Conservation (phyloP, 108 stramenopile genomes). For the Fragilaria radians region DNA sequence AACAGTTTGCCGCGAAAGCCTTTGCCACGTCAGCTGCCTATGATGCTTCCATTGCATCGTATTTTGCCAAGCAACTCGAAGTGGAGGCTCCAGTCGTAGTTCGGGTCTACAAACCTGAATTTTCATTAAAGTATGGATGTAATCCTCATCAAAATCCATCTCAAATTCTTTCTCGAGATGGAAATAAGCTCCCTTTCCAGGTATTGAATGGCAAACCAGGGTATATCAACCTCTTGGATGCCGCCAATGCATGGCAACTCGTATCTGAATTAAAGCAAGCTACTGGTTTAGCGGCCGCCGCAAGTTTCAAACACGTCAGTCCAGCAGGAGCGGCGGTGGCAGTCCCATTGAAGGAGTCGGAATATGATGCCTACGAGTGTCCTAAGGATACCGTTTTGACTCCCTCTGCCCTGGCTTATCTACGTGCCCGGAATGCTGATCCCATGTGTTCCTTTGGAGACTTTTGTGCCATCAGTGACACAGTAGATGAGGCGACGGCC, state of each 20-base stretch:
- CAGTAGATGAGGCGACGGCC: constrained; percentile 97
- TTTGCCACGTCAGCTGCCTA: constrained; percentile 90
- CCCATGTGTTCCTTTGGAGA: constrained; percentile 99
- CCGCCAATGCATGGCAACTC: constrained; percentile 96
- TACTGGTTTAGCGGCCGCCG: constrained; percentile 90
- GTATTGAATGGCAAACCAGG: constrained; percentile 93
- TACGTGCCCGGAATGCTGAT: constrained; percentile 97
- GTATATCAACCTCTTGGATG: constrained; percentile 98
- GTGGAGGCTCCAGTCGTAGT: constrained; percentile 52
- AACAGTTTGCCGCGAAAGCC: constrained; percentile 83
- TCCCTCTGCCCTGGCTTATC: constrained; percentile 90
- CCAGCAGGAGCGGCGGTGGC: constrained; percentile 97
- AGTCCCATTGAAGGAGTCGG: constrained; percentile 84
- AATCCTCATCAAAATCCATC: constrained; percentile 98
- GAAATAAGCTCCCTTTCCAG: constrained; percentile 76
- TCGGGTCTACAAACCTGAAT: constrained; percentile 85
- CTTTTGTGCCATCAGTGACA: constrained; percentile 92
- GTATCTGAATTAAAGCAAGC: constrained; percentile 89
- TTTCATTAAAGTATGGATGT: constrained; percentile 93
- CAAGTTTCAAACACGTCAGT: constrained; percentile 97
- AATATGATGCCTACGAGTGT: constrained; percentile 86
- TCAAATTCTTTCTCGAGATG: constrained; percentile 70
- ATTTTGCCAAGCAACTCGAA: constrained; percentile 71
- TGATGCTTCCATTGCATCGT: constrained; percentile 89
- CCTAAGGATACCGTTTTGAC: constrained; percentile 72